Percentiles rank a stretch among this genome's conserved stretches.
Conservation (phyloP, 441 rosid species). For the Croton setiger region DNA sequence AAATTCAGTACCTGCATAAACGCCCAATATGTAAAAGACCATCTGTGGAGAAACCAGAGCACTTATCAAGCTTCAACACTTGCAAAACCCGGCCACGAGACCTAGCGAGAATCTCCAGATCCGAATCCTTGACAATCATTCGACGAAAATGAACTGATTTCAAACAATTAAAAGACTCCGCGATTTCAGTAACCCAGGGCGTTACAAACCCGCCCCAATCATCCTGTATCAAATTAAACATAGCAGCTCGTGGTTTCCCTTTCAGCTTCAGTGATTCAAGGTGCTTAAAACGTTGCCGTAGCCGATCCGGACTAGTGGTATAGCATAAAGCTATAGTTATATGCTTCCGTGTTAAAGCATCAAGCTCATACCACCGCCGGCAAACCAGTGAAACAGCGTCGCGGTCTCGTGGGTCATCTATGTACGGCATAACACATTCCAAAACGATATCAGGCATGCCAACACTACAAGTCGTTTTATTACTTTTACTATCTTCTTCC, state of each 20-base stretch:
- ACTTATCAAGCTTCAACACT: conserved; percentile 70
- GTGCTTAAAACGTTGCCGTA: conserved; percentile 52
- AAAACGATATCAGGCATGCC: conserved; percentile 54
- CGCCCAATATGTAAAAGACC: conserved; percentile 65
- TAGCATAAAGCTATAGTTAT: conserved; percentile 82
- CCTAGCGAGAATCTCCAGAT: conserved; percentile 53
- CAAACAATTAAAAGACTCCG: conserved; percentile 42
- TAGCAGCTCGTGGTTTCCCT: conserved; percentile 86
- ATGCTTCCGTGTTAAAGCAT: conserved; percentile 74
- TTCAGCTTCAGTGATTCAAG: conserved; percentile 85
- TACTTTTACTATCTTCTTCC: conserved; percentile 23
- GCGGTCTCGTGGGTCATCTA: conserved; percentile 66
- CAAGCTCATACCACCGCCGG: conserved; percentile 66
- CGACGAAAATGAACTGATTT: conserved; percentile 66
- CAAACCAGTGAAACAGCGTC: conserved; percentile 79
- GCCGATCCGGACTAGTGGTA: conserved; percentile 61
- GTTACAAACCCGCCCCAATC: conserved; percentile 81
- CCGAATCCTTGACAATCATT: conserved; percentile 74
- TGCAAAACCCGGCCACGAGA: conserved; percentile 46
- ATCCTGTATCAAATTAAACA: conserved; percentile 84
- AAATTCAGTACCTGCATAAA: conserved; percentile 54
- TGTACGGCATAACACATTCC: conserved; percentile 58
- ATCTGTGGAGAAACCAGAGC: conserved; percentile 79
- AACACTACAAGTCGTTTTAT: conserved; percentile 17
- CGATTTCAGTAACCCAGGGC: conserved; percentile 68